phyloP scores from a whole-genome alignment of 148 eudicot genomes.

The Camellia sinensis region DNA sequence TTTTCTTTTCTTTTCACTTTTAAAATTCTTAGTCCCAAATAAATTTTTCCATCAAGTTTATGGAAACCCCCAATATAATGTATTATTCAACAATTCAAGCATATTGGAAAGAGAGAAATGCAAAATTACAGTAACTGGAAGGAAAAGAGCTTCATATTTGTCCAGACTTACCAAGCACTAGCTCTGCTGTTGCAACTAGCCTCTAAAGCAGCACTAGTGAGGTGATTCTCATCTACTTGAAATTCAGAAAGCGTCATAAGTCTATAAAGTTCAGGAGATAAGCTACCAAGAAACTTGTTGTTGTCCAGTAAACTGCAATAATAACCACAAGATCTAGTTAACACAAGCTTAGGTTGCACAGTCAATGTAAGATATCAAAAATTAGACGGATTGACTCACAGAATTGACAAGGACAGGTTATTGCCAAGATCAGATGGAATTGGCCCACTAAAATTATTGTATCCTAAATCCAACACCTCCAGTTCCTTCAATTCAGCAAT shows the following conservation, averaged over 20 bases:
- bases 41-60: background rate
- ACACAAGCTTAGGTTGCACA: background rate
- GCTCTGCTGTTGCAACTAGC: conserved; percentile 16
- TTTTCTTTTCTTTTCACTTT: background rate
- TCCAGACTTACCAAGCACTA: conserved; percentile 20
- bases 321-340: conserved; percentile 6
- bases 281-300: conserved; percentile 40
- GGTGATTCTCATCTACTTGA: conserved; percentile 29
- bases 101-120: too few relatives aligned
- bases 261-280: conserved; percentile 34
- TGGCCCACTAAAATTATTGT: conserved; percentile 52
- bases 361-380: background rate
- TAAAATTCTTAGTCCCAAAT: background rate
- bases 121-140: background rate
- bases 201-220: conserved; percentile 8
- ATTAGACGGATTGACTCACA: conserved; percentile 42
- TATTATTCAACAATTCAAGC: background rate
- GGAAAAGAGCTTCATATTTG: conserved; percentile 2
- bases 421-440: conserved; percentile 39
- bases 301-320: conserved; percentile 61
- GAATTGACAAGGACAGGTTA: conserved; percentile 34
- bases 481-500: conserved; percentile 50
- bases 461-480: conserved; percentile 65
- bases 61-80: background rate
- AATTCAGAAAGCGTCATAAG: conserved; percentile 31